Evolutionary conservation across 208 protist species (phyloP), one percentile per base, ranked within the genome.

Genomic region (Crithidia acanthocephali): DNA sequence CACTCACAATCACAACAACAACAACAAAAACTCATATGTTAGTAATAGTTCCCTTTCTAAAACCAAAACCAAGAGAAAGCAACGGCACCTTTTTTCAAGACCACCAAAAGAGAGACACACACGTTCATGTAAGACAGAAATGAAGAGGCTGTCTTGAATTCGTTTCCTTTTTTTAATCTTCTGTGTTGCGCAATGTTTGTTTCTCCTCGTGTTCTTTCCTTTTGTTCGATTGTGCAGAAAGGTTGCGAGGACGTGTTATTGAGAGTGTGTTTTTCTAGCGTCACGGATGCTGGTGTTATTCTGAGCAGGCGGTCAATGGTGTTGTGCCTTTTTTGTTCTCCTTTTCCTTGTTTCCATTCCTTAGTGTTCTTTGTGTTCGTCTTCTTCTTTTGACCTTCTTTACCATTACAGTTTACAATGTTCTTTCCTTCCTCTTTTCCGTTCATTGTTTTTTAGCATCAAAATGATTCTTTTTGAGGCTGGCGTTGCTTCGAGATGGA

Each of bases 241-340:
- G 37, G 37, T 13, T 42, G 9, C 37, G 37, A 42, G 37, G 37
- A 42, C 37, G 13, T 13, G 37, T 42, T 13, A 42, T 42, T 42
- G 37, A 42, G 6, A 13, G 13, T 33, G 13, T 42, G n/a, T n/a
- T 37, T 52, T 73, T 6, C 6, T 42, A 42, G 13, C 20, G 4
- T 50, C 4, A 6, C 16, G 42, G 16, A 25, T 48, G 15, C 37
- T 58, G 23, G 20, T 32, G 37, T 13, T 42, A 22, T n/a, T 7
- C 45, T 50, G 45, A 6, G 8, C 45, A 50, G 45, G 8, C 18
- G 16, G 20, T 22, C 18, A 22, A 50, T 16, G 45, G 45, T 50
- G 45, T 45, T 66, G 75, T 23, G n/a, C n/a, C n/a, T n/a, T 61
- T 51, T 53, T 27, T 53, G 45, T 23, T 44, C 44, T 42, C 18